Evolutionary conservation across 208 protist species (phyloP).

Genomic region (Strigomonas galati): DNA sequence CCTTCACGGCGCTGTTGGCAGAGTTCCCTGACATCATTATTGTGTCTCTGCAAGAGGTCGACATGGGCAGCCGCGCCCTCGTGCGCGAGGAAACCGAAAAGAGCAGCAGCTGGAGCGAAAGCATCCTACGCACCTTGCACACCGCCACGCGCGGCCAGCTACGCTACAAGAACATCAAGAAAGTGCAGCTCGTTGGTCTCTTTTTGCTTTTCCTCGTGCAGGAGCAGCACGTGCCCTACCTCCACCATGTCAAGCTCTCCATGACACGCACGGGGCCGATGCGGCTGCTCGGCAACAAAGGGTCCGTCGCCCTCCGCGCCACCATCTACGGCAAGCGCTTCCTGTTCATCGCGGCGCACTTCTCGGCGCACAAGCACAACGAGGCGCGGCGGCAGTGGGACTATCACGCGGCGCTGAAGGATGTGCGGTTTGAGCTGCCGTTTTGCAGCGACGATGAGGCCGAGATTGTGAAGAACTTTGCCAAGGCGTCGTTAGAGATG

Average conservation of each 20-base stretch:
- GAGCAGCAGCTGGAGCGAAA: constrained; percentile 56
- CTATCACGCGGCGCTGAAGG: constrained; percentile 61
- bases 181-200: constrained; percentile 77
- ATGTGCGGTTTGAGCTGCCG: constrained; percentile 65
- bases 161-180: constrained; percentile 52
- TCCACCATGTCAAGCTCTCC: constrained; percentile 67
- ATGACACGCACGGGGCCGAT: constrained; percentile 74
- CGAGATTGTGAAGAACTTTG: constrained; percentile 70
- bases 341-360: constrained; percentile 89
- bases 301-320: constrained; percentile 79
- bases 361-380: constrained; percentile 90
- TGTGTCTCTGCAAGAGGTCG: constrained; percentile 82
- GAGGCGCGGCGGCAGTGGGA: constrained; percentile 64
- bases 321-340: constrained; percentile 87
- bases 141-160: constrained; percentile 35
- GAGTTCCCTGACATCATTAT: constrained; percentile 76
- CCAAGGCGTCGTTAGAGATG: constrained; percentile 20
- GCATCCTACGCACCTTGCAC: constrained; percentile 53
- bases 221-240: constrained; percentile 48
- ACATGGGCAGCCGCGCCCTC: constrained; percentile 74
- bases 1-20: constrained; percentile 19
- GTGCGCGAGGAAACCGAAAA: constrained; percentile 66
- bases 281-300: constrained; percentile 88
- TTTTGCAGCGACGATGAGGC: constrained; percentile 61
- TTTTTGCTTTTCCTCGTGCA: constrained; percentile 69